Base-by-base conservation (phyloP, 2,329 filamentous ascomycete species). In the Dactylellina cionopaga region DNA sequence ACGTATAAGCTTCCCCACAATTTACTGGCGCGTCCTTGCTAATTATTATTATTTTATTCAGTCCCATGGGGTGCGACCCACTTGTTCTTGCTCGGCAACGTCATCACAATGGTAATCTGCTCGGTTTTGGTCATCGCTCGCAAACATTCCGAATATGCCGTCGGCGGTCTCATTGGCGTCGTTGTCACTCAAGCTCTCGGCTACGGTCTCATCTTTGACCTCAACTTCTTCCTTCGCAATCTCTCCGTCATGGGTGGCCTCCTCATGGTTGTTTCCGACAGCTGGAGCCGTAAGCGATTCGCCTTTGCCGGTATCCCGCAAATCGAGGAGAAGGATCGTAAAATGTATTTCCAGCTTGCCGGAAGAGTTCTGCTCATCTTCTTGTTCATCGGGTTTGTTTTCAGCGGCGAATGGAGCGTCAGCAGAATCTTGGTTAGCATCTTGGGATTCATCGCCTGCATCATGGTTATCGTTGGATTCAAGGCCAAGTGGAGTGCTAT, bases 191-290 rank as follows among this genome's bases (percentile, higher is more conserved):
- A 99, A 83, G 95, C 94, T 17, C 87, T 99, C 63, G 95, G 95
- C 77, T 99, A 99, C 81, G 95, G 95, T 70, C 87, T 99, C 74
- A 96, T 99, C 81, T 98, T 99, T 81, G 95, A 99, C 82, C 87
- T 98, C 80, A 99, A 98, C 88, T 99, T 99, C 86, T 99, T 99
- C 89, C 90, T 99, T 75, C 93, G 95, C 83, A 99, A 99, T 81
- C 85, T 99, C 74, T 96, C 92, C 76, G 95, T 99, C 78, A 94
- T 98, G 84, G 95, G 95, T 77, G 95, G 95, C 72, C 87, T 99
- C 44, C 86, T 99, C 78, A 98, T 99, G 95, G 95, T 99, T 17
- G 86, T 99, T 49, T 97, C 93, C 39, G 95, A 99, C 83, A 96
- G 92, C 66, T 98, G 94, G 92, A 92, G 97, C 75, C 90, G 93